Conservation (phyloP, 202 grass and related monocot genomes). For the Hordeum pubiflorum region DNA sequence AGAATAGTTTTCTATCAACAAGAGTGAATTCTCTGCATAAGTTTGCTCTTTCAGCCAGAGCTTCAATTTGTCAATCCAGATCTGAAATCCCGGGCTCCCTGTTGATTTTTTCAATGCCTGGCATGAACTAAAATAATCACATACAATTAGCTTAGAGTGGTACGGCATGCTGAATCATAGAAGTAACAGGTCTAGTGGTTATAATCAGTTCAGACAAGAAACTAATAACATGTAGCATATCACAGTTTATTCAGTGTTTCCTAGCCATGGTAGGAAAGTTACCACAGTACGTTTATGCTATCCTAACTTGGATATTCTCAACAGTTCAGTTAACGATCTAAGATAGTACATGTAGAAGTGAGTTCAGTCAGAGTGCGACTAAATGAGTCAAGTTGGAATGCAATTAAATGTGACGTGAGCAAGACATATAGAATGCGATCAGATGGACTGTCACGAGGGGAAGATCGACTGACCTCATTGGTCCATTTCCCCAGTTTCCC, state of each 20-base stretch:
- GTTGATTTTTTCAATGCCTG: slow-evolving; percentile 79
- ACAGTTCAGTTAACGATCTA: background rate
- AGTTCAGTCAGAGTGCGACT: background rate
- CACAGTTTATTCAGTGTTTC: background rate
- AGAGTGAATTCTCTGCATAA: slow-evolving; percentile 44
- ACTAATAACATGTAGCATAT: background rate
- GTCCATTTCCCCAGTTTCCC: slow-evolving; percentile 59
- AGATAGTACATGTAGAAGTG: background rate
- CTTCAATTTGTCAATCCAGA: slow-evolving; percentile 74
- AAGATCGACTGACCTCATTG: slow-evolving; percentile 63
- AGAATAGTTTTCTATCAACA: slow-evolving; percentile 40
- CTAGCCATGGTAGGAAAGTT: background rate
- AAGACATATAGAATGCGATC: background rate
- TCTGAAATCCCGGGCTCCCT: slow-evolving; percentile 55
- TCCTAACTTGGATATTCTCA: background rate
- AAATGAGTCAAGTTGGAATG: background rate
- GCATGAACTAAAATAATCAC: slow-evolving; percentile 49
- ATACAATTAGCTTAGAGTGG: slow-evolving; percentile 38
- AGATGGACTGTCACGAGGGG: background rate
- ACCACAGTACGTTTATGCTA: background rate
- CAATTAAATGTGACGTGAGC: background rate
- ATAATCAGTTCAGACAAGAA: background rate
- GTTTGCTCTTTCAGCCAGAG: slow-evolving; percentile 79
- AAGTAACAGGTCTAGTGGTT: background rate
- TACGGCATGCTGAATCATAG: background rate